These are phyloP conservation scores for Neurospora sublineolata DNA, from an alignment of 495 filamentous ascomycete genomes.

Conservation along the genomic window DNA sequence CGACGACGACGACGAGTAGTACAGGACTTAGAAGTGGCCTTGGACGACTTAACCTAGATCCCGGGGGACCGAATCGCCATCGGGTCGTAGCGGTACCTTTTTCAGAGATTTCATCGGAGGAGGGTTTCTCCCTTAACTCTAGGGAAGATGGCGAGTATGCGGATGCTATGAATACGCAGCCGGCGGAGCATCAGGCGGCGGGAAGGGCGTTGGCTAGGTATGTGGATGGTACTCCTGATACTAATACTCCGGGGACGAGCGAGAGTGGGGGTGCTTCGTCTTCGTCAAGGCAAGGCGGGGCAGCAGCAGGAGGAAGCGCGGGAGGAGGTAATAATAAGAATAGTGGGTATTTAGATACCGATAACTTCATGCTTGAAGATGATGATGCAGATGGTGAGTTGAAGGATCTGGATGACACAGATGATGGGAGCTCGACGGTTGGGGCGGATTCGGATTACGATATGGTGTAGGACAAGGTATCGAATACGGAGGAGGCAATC, in stretches of 20 bases:
- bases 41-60: not conserved
- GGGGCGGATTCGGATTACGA: not conserved
- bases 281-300: not conserved
- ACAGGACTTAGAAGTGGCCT: not conserved
- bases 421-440: not conserved
- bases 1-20: not conserved
- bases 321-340: not conserved
- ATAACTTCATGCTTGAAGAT: not conserved
- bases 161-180: constrained; percentile 13
- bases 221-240: not conserved
- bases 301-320: not conserved
- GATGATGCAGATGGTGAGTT: not conserved
- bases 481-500: not conserved
- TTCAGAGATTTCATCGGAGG: not conserved
- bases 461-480: not conserved
- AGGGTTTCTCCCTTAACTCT: not conserved
- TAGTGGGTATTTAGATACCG: not conserved
- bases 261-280: not conserved
- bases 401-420: not conserved
- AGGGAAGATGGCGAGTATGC: constrained; percentile 5
- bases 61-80: not conserved
- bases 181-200: constrained; percentile 15
- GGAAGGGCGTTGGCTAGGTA: constrained; percentile 14
- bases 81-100: not conserved
- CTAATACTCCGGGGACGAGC: not conserved